Evolutionary conservation across 805 yeast species (phyloP), one percentile per base, ranked within the genome.

Genomic region (Metschnikowia orientalis): DNA sequence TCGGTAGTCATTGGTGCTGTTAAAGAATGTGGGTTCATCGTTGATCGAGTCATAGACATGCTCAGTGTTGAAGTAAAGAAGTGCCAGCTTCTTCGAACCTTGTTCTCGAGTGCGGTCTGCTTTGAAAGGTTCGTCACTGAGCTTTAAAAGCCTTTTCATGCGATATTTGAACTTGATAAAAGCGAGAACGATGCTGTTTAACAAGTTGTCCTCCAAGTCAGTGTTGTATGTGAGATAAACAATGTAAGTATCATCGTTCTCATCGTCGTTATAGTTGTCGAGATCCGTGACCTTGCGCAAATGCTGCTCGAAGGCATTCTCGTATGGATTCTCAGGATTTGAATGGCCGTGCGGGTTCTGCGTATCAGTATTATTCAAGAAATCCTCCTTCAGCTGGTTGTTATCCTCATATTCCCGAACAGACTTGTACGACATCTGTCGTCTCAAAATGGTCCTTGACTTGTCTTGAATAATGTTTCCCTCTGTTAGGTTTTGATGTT

Each of bases 31-130:
- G 10, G 52, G 48, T 15, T 58, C 63, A 16, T 59, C 65, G 37
- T 61, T 57, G 22, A 60, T 51, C 9, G 66, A 59, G 41, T 56
- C 63, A 30, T 58, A 61, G 17, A 48, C 45, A 22, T 38, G 26
- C 8, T 26, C 28, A 15, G 45, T 39, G 6, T 30, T 41, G 20
- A 21, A 32, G 22, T 38, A 28, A 7, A 32, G 23, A n/a, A 18
- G 8, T 28, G 28, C 26, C 27, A 31, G 30, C 20, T 28, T 18
- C 20, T 18, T 8, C 13, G 36, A 6, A 14, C 14, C 10, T 11
- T 16, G 26, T n/a, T 29, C 32, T 11, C 17, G 12, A 13, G 13
- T 12, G 5, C 17, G 10, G 8, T 22, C 4, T n/a, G n/a, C n/a
- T n/a, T n/a, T n/a, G n/a, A n/a, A n/a, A n/a, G n/a, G n/a, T n/a